Percentiles rank a stretch among this genome's conserved stretches.
Conservation (phyloP, 2,329 filamentous ascomycete genomes). For the Plectosphaerella plurivora region DNA sequence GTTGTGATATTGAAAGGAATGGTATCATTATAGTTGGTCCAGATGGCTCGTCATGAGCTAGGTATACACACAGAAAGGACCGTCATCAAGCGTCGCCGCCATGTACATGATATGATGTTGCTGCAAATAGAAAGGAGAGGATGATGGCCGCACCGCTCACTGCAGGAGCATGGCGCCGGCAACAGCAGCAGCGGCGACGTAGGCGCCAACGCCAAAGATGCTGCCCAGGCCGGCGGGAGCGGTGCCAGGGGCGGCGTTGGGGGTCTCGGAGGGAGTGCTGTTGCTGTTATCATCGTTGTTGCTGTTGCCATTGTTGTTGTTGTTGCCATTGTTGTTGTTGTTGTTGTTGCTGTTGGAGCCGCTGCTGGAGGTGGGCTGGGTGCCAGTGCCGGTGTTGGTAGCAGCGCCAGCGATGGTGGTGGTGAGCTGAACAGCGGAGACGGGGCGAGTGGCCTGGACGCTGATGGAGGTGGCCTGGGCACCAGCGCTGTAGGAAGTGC, state of each 20-base stretch:
- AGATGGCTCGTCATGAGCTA: not conserved
- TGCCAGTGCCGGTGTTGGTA: conserved; percentile 3
- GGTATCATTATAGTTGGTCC: not conserved
- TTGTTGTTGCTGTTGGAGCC: not conserved
- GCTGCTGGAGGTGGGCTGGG: conserved; percentile 7
- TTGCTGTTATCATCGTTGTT: not conserved
- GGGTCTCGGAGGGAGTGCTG: conserved; percentile 1
- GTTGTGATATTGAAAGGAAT: not conserved
- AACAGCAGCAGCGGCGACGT: conserved; percentile 5
- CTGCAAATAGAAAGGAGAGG: not conserved
- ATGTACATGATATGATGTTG: not conserved
- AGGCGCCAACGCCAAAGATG: conserved; percentile 7
- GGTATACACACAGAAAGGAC: not conserved
- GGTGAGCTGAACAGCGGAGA: conserved; percentile 11
- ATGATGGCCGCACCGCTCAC: not conserved
- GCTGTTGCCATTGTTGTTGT: conserved; percentile 3
- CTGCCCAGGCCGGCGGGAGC: conserved; percentile 3
- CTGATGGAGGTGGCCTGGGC: conserved; percentile 8
- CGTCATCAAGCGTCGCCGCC: not conserved
- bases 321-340: conserved; percentile 1
- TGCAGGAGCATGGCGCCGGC: conserved; percentile 5
- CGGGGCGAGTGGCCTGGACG: conserved; percentile 10
- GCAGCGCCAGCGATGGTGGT: conserved; percentile 7
- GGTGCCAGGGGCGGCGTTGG: conserved; percentile 7
- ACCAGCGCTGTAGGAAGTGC: conserved; percentile 4